Conservation (phyloP, 2,329 filamentous ascomycete genomes). For the Cercospora beticola region DNA sequence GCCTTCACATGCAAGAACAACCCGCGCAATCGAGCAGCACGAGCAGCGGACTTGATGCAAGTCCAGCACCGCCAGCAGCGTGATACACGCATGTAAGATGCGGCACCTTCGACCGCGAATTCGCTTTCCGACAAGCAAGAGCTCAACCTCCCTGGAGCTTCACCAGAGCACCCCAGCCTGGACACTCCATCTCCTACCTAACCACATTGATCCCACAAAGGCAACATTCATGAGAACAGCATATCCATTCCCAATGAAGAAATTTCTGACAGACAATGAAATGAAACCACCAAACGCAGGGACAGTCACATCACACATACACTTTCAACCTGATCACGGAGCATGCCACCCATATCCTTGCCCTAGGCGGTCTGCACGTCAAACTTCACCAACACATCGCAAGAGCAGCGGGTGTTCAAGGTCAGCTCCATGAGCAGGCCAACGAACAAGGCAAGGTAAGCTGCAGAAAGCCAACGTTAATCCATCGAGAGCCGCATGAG, state of each 20-base stretch:
- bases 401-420: not conserved
- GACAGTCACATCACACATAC: not conserved
- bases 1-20: not conserved
- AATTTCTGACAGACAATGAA: not conserved
- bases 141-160: not conserved
- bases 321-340: not conserved
- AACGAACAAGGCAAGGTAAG: not conserved
- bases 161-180: not conserved
- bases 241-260: not conserved
- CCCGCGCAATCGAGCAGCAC: not conserved
- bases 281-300: not conserved
- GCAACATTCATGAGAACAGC: not conserved
- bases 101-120: not conserved
- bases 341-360: not conserved
- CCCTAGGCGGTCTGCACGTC: not conserved
- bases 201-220: not conserved
- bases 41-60: not conserved
- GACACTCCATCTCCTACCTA: not conserved
- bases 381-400: not conserved
- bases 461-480: not conserved
- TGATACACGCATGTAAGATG: not conserved
- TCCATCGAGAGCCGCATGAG: not conserved
- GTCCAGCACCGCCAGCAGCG: not conserved
- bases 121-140: not conserved
- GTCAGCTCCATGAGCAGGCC: not conserved